phyloP scores from a whole-genome alignment of 1,139 yeast species.

The Kluyveromyces sp. region DNA sequence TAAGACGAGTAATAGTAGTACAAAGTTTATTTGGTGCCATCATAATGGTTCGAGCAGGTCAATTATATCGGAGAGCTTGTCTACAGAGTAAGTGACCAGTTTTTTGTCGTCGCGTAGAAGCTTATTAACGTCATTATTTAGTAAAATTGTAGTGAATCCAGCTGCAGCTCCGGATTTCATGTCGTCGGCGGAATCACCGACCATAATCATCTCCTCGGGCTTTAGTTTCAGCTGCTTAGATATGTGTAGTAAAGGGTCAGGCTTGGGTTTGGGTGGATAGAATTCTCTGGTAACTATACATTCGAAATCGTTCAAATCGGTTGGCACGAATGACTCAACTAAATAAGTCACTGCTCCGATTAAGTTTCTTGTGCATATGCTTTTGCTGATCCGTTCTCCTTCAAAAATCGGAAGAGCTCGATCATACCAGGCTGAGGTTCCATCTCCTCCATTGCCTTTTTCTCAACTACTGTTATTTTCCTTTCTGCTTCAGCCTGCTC shows the following conservation, averaged over 20 bases:
- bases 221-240: constrained; percentile 38
- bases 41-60: constrained; percentile 4
- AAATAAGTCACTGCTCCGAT: constrained; percentile 41
- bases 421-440: constrained; percentile 42
- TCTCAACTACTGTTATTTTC: constrained; percentile 43
- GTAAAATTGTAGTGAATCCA: constrained; percentile 47
- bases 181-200: constrained; percentile 62
- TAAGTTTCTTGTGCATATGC: constrained; percentile 56
- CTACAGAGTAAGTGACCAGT: constrained; percentile 34
- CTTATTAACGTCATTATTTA: constrained; percentile 42
- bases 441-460: constrained; percentile 51
- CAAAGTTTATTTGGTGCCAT: too few relatives aligned
- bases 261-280: constrained; percentile 57
- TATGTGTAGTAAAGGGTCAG: constrained; percentile 50
- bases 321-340: constrained; percentile 36
- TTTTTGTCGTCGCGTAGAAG: constrained; percentile 35
- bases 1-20: too few relatives aligned
- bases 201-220: constrained; percentile 49
- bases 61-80: constrained; percentile 37
- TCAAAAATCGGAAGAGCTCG: constrained; percentile 31
- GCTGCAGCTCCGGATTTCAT: constrained; percentile 53
- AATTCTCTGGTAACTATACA: constrained; percentile 54
- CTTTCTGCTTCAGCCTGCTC: constrained; percentile 37
- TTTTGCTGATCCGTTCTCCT: constrained; percentile 34
- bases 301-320: constrained; percentile 33